These are phyloP conservation scores for Noccaea caerulescens DNA, from an alignment of 345 rosid genomes.

Conservation along the genomic window DNA sequence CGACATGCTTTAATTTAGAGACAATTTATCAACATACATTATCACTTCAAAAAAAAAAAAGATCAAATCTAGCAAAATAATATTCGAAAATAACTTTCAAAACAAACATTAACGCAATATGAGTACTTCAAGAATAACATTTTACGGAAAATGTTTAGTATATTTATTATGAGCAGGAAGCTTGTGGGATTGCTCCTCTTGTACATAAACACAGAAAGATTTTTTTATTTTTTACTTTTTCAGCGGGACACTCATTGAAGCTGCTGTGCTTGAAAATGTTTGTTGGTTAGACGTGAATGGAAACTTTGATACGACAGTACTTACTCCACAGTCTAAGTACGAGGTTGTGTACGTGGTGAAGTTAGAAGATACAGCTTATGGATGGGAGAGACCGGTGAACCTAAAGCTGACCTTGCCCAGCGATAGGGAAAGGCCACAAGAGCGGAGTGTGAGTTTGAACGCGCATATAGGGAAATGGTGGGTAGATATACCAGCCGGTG, in stretches of 20 bases:
- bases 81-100: too few species aligned
- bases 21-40: too few species aligned
- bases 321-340: constrained; percentile 49
- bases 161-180: too few species aligned
- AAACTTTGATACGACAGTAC: constrained; percentile 45
- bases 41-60: too few species aligned
- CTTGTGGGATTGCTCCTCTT: neutral
- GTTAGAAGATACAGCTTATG: constrained; percentile 11
- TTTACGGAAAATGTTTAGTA: too few species aligned
- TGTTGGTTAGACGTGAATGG: constrained; percentile 60
- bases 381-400: neutral
- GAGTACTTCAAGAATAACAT: too few species aligned
- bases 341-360: constrained; percentile 51
- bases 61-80: too few species aligned
- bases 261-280: constrained; percentile 49
- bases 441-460: constrained; percentile 41
- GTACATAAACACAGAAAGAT: neutral
- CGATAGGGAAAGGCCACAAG: constrained; percentile 35
- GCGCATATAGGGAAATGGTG: constrained; percentile 44
- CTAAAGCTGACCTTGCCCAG: constrained; percentile 42
- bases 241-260: constrained; percentile 36
- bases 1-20: too few species aligned
- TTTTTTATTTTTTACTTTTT: neutral
- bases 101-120: too few species aligned
- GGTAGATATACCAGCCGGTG: constrained; percentile 57